Conservation (phyloP, 2,329 filamentous ascomycete species). For the Cyphellophora attinorum region DNA sequence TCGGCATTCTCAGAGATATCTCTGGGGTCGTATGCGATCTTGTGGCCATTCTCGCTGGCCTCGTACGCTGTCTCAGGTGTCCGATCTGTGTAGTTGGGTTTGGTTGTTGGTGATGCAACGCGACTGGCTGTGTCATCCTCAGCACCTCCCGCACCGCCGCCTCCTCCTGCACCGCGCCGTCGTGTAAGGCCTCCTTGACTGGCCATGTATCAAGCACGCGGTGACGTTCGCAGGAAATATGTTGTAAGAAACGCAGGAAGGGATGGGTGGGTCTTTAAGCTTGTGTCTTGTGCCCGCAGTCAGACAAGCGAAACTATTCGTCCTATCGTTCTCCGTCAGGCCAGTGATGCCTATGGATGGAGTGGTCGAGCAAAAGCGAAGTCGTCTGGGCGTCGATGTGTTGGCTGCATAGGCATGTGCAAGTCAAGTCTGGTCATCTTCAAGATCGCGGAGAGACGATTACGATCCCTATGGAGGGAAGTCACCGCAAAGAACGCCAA, state of each 20-base stretch:
- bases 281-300: background rate
- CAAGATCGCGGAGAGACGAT: too few relatives aligned
- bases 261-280: background rate
- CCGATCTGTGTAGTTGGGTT: conserved; percentile 45
- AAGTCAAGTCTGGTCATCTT: too few relatives aligned
- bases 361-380: too few relatives aligned
- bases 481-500: too few relatives aligned
- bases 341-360: too few relatives aligned
- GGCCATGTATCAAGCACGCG: too few relatives aligned
- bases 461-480: too few relatives aligned
- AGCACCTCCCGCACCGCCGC: conserved; percentile 28
- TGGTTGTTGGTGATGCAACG: conserved; percentile 56
- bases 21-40: conserved; percentile 93
- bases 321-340: too few relatives aligned
- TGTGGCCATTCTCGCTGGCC: conserved; percentile 84
- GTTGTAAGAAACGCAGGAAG: background rate
- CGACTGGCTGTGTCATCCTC: conserved; percentile 56
- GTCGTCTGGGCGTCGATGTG: too few relatives aligned
- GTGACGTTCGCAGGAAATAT: too few relatives aligned
- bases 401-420: too few relatives aligned
- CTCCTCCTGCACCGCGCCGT: conserved; percentile 56
- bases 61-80: conserved; percentile 73
- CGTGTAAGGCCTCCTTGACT: conserved; percentile 63
- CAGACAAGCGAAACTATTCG: too few relatives aligned
- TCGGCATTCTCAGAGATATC: conserved; percentile 97